These are phyloP conservation scores for Penicillium pancosmium DNA, from an alignment of 495 filamentous ascomycete genomes.

Conservation along the genomic window DNA sequence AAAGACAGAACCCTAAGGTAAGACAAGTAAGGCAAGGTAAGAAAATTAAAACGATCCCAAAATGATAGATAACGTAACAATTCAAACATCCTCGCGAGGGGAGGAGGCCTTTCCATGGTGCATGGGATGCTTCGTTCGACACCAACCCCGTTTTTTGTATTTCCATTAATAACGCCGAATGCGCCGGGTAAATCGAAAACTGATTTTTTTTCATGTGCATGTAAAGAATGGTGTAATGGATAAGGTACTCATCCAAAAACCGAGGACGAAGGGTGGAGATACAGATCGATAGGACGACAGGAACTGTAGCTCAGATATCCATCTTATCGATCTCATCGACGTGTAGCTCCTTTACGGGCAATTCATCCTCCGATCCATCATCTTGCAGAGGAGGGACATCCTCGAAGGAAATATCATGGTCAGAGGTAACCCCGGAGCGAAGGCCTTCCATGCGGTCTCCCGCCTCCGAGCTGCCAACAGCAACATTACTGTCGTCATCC, in stretches of 20 bases:
- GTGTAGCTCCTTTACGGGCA: conserved; percentile 50
- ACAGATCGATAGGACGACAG: no score
- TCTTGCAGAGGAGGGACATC: conserved; percentile 38
- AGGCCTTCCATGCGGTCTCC: conserved; percentile 39
- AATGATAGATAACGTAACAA: neutral
- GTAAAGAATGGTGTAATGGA: neutral
- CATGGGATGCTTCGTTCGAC: conserved; percentile 4
- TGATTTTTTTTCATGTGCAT: conserved; percentile 3
- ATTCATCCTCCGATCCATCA: conserved; percentile 44
- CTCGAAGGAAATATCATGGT: conserved; percentile 38
- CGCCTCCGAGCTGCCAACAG: conserved; percentile 44
- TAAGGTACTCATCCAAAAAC: neutral
- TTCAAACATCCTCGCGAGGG: neutral
- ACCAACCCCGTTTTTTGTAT: conserved; percentile 19
- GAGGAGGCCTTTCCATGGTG: conserved; percentile 1
- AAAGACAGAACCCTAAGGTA: neutral
- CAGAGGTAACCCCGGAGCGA: conserved; percentile 21
- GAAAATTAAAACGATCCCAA: neutral
- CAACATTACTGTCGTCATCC: conserved; percentile 47
- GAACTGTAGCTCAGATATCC: neutral
- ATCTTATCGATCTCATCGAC: conserved; percentile 44
- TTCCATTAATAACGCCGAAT: conserved; percentile 16
- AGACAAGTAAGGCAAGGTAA: neutral
- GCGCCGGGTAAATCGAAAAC: conserved; percentile 8
- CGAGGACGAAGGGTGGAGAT: no score